phyloP scores from a whole-genome alignment of 805 yeast species.

The Sugiyamaella valdiviana region DNA sequence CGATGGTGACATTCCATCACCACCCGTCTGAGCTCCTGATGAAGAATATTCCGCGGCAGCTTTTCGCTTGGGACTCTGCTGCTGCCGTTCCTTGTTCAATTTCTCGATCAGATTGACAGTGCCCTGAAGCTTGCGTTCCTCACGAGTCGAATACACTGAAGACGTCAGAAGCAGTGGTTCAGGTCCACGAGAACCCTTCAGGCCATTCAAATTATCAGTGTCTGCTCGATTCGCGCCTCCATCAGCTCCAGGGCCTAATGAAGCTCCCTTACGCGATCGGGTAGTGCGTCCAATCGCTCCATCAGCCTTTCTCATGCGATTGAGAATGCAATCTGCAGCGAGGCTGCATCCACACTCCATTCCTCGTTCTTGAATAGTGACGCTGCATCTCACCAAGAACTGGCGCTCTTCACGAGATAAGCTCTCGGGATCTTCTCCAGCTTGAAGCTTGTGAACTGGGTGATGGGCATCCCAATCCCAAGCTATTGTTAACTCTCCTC shows the following conservation, averaged over 20 bases:
- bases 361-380: slow-evolving; percentile 21
- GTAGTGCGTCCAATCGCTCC: slow-evolving; percentile 9
- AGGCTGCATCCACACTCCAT: slow-evolving; percentile 28
- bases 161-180: background rate
- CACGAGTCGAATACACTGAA: slow-evolving; percentile 23
- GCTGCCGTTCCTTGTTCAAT: slow-evolving; percentile 11
- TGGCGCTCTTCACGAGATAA: slow-evolving; percentile 18
- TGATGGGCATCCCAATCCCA: slow-evolving; percentile 89
- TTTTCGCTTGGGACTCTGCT: background rate
- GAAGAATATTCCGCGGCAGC: background rate
- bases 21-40: background rate
- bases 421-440: slow-evolving; percentile 34
- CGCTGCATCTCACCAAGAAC: slow-evolving; percentile 16
- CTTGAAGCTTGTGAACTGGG: slow-evolving; percentile 57
- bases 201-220: background rate
- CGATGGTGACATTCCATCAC: too few relatives aligned
- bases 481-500: slow-evolving; percentile 66
- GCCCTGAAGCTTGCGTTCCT: slow-evolving; percentile 25
- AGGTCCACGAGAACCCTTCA: background rate
- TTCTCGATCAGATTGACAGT: slow-evolving; percentile 22
- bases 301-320: slow-evolving; percentile 21
- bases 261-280: slow-evolving; percentile 4
- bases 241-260: background rate
- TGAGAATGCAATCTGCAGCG: slow-evolving; percentile 23
- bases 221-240: background rate